A percentile compares a stretch with the other conserved stretches of the same genome.
Evolutionary conservation across 169 alveolate genomes (phyloP).

Genomic region (Eimeria acervulina): DNA sequence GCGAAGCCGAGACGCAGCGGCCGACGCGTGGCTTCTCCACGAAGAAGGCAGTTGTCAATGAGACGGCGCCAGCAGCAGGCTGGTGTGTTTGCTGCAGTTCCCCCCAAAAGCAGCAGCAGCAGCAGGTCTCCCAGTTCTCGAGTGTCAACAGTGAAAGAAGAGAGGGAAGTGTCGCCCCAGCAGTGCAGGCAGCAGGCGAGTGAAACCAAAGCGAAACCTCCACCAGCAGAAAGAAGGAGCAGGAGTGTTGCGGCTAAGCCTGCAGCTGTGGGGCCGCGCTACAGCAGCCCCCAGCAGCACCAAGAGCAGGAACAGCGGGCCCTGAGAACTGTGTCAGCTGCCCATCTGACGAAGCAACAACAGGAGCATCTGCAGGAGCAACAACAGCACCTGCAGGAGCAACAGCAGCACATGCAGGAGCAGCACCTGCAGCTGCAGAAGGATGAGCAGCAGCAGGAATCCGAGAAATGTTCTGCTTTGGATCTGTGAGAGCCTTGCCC

Average conservation of each 20-base stretch:
- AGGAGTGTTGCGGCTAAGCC: slow-evolving; percentile 19
- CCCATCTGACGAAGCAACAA: not conserved
- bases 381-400: not conserved
- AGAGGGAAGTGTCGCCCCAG: not conserved
- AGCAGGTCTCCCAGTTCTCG: slow-evolving; percentile 38
- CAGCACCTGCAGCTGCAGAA: slow-evolving; percentile 17
- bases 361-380: not conserved
- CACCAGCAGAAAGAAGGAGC: slow-evolving; percentile 20
- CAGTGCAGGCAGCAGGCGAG: not conserved
- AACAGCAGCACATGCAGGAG: not conserved
- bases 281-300: slow-evolving; percentile 44
- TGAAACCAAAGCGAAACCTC: not conserved
- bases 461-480: slow-evolving; percentile 19
- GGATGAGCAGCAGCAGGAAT: not conserved
- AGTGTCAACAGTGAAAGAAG: not conserved
- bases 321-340: not conserved
- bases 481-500: not conserved
- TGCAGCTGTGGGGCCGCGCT: not conserved
- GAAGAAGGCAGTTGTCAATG: slow-evolving; percentile 19
- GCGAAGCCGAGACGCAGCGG: slow-evolving; percentile 43
- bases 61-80: slow-evolving; percentile 62
- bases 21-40: not conserved
- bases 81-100: slow-evolving; percentile 60
- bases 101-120: slow-evolving; percentile 58
- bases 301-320: slow-evolving; percentile 20